Evolutionary conservation across 805 yeast species (phyloP).

Genomic region (Ogataea glucozyma): DNA sequence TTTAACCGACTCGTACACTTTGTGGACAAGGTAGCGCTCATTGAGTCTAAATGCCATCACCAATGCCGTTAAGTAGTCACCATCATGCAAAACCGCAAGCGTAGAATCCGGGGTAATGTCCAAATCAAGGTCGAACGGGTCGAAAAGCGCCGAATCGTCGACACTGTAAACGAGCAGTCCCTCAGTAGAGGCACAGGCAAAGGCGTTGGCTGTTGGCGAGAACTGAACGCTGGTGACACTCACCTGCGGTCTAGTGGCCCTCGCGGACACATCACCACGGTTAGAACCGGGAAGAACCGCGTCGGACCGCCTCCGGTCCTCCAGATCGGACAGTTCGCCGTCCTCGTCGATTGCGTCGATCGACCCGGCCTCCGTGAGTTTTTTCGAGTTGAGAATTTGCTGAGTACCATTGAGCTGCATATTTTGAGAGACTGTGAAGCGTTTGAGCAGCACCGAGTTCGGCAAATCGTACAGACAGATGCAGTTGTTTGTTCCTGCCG

Average conservation of each 20-base stretch:
- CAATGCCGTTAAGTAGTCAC: constrained; percentile 71
- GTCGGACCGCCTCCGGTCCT: constrained; percentile 60
- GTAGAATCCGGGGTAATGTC: constrained; percentile 87
- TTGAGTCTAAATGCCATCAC: constrained; percentile 94
- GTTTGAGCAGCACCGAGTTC: constrained; percentile 79
- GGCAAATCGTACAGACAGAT: constrained; percentile 89
- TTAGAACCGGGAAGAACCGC: constrained; percentile 81
- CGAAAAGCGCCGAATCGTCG: constrained; percentile 74
- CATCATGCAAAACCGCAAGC: constrained; percentile 55
- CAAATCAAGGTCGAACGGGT: constrained; percentile 91
- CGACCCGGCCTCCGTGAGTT: constrained; percentile 87
- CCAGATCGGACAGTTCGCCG: constrained; percentile 84
- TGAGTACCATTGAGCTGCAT: constrained; percentile 90
- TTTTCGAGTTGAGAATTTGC: constrained; percentile 73
- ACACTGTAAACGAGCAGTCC: constrained; percentile 83
- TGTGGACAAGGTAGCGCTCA: constrained; percentile 70
- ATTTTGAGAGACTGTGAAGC: constrained; percentile 83
- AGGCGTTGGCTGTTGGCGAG: constrained; percentile 87
- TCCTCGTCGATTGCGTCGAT: constrained; percentile 76
- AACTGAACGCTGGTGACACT: constrained; percentile 76
- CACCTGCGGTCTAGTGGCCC: constrained; percentile 79
- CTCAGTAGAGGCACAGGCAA: constrained; percentile 95
- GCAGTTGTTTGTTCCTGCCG: constrained; percentile 91
- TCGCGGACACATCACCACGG: constrained; percentile 75
- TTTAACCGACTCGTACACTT: constrained; percentile 74